These are phyloP conservation scores for Mallotus japonicus DNA, from an alignment of 441 rosid species.

Conservation along the genomic window DNA sequence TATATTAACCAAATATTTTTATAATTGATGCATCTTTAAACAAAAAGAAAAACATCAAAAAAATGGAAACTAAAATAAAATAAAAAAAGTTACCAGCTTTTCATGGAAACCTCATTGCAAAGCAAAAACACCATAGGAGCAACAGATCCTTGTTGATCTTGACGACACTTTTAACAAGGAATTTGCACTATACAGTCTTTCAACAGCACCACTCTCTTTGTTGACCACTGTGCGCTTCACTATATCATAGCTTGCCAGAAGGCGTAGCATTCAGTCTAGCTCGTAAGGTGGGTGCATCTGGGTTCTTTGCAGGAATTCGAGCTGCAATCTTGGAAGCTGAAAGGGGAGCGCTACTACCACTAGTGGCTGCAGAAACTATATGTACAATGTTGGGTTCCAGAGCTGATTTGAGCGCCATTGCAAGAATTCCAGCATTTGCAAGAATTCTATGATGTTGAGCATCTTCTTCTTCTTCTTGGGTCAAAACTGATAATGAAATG, in stretches of 20 bases:
- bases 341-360: constrained; percentile 27
- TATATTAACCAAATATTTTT: too few species aligned
- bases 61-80: neutral
- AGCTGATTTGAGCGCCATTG: too few species aligned
- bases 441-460: too few species aligned
- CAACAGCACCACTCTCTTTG: constrained; percentile 39
- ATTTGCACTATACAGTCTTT: constrained; percentile 52
- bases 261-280: constrained; percentile 54
- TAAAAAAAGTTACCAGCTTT: constrained; percentile 55
- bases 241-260: constrained; percentile 50
- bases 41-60: neutral
- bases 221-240: constrained; percentile 38
- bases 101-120: constrained; percentile 60
- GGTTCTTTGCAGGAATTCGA: constrained; percentile 44
- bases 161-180: constrained; percentile 34
- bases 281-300: constrained; percentile 52
- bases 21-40: constrained; percentile 40
- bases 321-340: constrained; percentile 45
- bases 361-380: constrained; percentile 44
- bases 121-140: constrained; percentile 50
- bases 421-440: too few species aligned
- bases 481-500: too few species aligned
- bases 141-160: constrained; percentile 50
- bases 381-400: constrained; percentile 32
- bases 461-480: too few species aligned